Evolutionary conservation across 1,284 basidiomycete species (phyloP).

Genomic region (Pulchroboletus neoregius): DNA sequence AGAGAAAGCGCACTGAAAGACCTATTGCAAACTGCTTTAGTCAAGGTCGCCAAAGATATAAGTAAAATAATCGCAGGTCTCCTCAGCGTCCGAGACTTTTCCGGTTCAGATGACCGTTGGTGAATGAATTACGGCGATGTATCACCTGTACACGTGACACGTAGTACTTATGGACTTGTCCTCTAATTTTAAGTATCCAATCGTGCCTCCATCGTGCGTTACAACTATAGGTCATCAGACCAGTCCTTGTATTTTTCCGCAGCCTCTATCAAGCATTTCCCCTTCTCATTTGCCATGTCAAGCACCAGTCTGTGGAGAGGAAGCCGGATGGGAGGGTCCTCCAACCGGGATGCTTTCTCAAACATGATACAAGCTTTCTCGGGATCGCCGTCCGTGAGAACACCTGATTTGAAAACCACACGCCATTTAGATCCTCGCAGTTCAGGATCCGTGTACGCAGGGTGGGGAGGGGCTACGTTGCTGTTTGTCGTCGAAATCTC

Average conservation of each 20-base stretch:
- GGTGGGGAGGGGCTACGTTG: conserved; percentile 6
- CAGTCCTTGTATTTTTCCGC: conserved; percentile 27
- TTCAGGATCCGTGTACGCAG: conserved; percentile 20
- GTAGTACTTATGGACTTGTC: no score
- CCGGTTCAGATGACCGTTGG: background rate
- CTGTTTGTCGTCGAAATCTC: background rate
- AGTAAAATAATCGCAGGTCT: background rate
- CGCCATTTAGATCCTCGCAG: conserved; percentile 13
- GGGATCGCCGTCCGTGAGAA: conserved; percentile 14
- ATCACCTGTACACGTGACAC: conserved; percentile 7
- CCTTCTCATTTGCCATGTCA: conserved; percentile 13
- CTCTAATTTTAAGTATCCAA: background rate
- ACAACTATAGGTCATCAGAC: conserved; percentile 31
- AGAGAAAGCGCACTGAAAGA: background rate
- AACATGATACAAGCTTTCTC: conserved; percentile 21
- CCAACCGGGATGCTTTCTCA: conserved; percentile 19
- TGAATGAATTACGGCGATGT: no score
- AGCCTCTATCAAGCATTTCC: conserved; percentile 14
- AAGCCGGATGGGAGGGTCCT: conserved; percentile 30
- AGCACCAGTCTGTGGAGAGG: conserved; percentile 23
- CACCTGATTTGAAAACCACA: background rate
- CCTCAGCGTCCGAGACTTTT: background rate
- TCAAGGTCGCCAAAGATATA: background rate
- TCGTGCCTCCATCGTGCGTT: background rate
- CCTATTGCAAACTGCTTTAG: conserved; percentile 2